Base-by-base conservation (phyloP, 2,329 filamentous ascomycete species). In the Fusarium sp. region DNA sequence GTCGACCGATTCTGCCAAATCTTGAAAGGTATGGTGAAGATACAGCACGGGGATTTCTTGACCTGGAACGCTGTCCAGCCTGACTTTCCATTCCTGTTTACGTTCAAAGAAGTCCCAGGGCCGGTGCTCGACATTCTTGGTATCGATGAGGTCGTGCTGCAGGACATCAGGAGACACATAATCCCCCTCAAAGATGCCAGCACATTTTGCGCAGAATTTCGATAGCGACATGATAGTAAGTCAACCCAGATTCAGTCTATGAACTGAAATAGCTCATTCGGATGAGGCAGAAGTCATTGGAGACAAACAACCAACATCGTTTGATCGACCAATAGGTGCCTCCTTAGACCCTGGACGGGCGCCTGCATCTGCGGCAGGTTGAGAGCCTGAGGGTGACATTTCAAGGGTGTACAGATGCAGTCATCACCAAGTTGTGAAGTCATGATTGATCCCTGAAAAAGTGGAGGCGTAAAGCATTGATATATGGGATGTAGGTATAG, bases 181-280 rank as follows among this genome's bases (percentile, higher is more conserved):
- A 10, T 54, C 37, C 5, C 63, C 67, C 12, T 69, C 27, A 16
- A 70, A 70, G 40, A 70, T 65, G 16, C 47, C 54, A 7, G 40
- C 32, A n/a, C 67, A 70, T n/a, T 24, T 30, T 20, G 46, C 3
- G 24, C 67, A 70, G 10, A 70, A 11, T 20, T 29, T 48, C 6
- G 53, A 51, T 9, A n/a, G 16, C n/a, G 42, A 11, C 61, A 62
- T 66, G 24, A 6, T 7, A n/a, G 18, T 20, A 18, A n/a, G 8
- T n/a, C 24, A 11, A 7, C 12, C n/a, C 18, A 8, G 9, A 20
- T 22, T n/a, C 7, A 29, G 13, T 22, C 22, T 20, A 29, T 22
- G 12, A 3, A 27, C 16, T 20, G 4, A 16, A 53, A 7, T 2
- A 20, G 8, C 34, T 27, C 37, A 20, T 40, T 29, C 2, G 14